Evolutionary conservation across 2,329 filamentous ascomycete genomes (phyloP), one percentile per base, ranked within the genome.

Genomic region (Ceratocystis colombiana): DNA sequence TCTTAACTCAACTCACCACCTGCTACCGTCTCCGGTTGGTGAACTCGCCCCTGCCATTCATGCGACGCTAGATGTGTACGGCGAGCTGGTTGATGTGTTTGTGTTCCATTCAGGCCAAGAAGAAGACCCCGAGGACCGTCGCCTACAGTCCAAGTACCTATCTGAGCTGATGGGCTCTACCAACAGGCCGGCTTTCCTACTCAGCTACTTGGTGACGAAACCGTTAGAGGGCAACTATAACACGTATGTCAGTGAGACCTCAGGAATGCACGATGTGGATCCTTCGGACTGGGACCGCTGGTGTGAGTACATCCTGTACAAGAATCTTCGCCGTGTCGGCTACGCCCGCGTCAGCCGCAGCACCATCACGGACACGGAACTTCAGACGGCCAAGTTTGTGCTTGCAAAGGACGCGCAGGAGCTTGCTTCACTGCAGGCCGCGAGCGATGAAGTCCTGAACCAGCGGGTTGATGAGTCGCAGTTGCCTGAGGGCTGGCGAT

Each of bases 61-160:
- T 72, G 94, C 94, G n/a, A 97, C 94, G 0, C 81, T 99, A 44
- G 88, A 96, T 72, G 89, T 92, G 61, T 96, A 97, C 74, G 94
- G 91, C 62, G 86, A 91, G 71, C 78, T 90, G 64, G 84, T 99
- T 8, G 94, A 99, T 71, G 88, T 97, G 1, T 95, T 96, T 69
- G 94, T 99, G 66, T 99, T 99, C 84, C 94, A 99, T 78, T 97
- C 93, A 0, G 94, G 94, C 12, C 94, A 99, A 74, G 93, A 99
- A 76, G 94, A 99, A 76, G 94, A 99, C 72, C 86, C 86, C 0
- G 93, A 97, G 74, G 94, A 99, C 72, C 84, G 94, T 66, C 83
- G 92, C 33, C 80, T 96, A 64, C 94, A 99, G 77, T 84, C 85
- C 0, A 83, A 90, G 73, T 99, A 96, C 72, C 81, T 99, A 7